Conservation (phyloP, 129 eudicot genomes). For the Oenanthe sinensis region DNA sequence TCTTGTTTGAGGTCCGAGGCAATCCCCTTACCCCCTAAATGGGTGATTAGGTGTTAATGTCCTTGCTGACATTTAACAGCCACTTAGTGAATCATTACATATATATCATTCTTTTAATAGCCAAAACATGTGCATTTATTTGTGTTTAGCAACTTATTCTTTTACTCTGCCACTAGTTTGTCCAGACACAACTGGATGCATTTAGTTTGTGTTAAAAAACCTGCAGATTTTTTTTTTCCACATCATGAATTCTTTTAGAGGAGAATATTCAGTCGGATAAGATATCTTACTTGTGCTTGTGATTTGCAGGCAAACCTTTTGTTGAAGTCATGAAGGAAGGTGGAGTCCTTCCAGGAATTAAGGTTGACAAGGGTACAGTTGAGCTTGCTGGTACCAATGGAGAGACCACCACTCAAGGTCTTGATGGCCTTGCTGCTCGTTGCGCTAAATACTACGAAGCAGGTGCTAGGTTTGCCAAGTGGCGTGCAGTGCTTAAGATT, state of each 20-base stretch:
- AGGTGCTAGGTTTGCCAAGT: conserved; percentile 89
- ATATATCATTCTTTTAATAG: background rate
- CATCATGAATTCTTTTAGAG: background rate
- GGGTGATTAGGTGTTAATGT: background rate
- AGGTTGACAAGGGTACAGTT: conserved; percentile 99
- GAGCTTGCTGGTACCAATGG: conserved; percentile 92
- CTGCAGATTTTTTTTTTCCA: background rate
- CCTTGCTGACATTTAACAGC: background rate
- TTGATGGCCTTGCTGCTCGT: conserved; percentile 74
- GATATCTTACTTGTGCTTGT: background rate
- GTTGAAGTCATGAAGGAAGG: conserved; percentile 92
- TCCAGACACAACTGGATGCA: background rate
- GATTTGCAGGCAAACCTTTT: conserved; percentile 67
- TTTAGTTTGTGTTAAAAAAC: background rate
- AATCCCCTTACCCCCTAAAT: background rate
- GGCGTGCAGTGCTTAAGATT: conserved; percentile 90
- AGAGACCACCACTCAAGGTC: conserved; percentile 97
- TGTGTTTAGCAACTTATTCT: background rate
- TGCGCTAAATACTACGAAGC: conserved; percentile 74
- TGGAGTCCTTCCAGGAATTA: conserved; percentile 91
- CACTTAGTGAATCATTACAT: background rate
- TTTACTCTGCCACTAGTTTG: background rate
- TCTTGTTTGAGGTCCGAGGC: background rate
- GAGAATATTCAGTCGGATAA: background rate
- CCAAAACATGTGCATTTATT: too few relatives aligned